Evolutionary conservation across 805 yeast genomes (phyloP), one percentile per base, ranked within the genome.

Genomic region (Saccharomyces jurei): DNA sequence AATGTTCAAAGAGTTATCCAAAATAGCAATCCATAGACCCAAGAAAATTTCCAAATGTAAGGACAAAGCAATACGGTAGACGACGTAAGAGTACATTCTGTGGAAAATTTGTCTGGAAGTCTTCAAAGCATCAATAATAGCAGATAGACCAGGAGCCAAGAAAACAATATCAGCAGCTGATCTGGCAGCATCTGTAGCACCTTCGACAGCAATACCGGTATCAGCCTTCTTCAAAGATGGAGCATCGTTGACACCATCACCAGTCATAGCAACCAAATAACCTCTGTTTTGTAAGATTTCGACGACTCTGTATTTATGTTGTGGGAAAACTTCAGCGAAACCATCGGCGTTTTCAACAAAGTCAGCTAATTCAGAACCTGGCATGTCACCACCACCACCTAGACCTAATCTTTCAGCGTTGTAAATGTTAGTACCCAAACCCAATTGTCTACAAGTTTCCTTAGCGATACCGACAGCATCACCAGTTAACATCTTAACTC

Each of bases 391-490:
- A 71, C 92, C 89, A 75, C 96, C 95, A 73, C 95, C 91, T 70
- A 90, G 81, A 81, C 96, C 96, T 75, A 90, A 84, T 78, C 92
- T 85, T 79, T 90, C 97, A 70, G 97, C 97, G 74, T 90, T 90
- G 81, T 87, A 90, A 72, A 90, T 89, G 86, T 89, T 89, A 67
- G 94, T 86, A 78, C 97, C 97, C 66, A 90, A 79, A 74, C 97
- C 97, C 74, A 90, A 83, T 82, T 90, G 96, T 78, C 96, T 87
- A 78, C 96, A 89, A 74, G 97, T 90, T 81, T 90, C 97, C 83
- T 89, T 87, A 71, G 97, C 97, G 79, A 90, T 90, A 83, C 96
- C 97, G 71, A 90, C 97, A 75, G 97, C 97, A 79, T 90, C 97
- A 84, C 97, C 97, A 78, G 97, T 90, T 75, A 90, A 84, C 97